Base-by-base conservation (phyloP, 116 monocot genomes). In the Posidonia oceanica region DNA sequence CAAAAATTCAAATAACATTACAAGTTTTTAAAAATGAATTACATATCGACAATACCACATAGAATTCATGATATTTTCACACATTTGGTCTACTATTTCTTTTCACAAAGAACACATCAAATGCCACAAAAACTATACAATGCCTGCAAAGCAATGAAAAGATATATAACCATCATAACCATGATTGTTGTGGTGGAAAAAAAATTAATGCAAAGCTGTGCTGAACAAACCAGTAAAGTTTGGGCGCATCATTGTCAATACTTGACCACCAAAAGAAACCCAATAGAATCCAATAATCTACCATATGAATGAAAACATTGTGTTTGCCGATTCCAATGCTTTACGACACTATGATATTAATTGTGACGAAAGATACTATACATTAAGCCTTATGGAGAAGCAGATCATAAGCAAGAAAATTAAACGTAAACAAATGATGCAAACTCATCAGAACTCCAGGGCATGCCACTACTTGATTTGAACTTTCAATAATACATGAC, bases 91-190 rank as follows among this genome's bases (percentile, higher is more conserved):
- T n/a, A n/a, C n/a, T n/a, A n/a, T n/a, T n/a, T n/a, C n/a, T n/a
- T n/a, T n/a, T n/a, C n/a, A 95, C 91, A 81, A 95, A 95, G 84
- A 95, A 88, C 58, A 96, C 96, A 83, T 96, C 96, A 84, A 95
- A 91, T 21, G 95, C 95, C 73, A 95, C 82, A 68, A 95, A 95
- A 54, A 91, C 81, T 72, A 95, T 96, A 60, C 82, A 88, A 52
- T 91, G 86, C 94, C 94, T 95, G 88, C 79, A 83, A 76, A 69
- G 76, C 16, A 76, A 82, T 41, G 75, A 51, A 56, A 63, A 48
- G 52, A 66, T 21, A 18, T 17, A 77, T 67, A 18, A 21, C 18
- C 12, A 18, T 54, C 7, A 67, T 42, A 11, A 21, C 3, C 23
- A 62, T 8, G 5, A 62, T 36, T 13, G 51, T 15, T 22, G 21